Evolutionary conservation across 176 grass and related monocot genomes (phyloP).

Genomic region (Juncus inflexus): DNA sequence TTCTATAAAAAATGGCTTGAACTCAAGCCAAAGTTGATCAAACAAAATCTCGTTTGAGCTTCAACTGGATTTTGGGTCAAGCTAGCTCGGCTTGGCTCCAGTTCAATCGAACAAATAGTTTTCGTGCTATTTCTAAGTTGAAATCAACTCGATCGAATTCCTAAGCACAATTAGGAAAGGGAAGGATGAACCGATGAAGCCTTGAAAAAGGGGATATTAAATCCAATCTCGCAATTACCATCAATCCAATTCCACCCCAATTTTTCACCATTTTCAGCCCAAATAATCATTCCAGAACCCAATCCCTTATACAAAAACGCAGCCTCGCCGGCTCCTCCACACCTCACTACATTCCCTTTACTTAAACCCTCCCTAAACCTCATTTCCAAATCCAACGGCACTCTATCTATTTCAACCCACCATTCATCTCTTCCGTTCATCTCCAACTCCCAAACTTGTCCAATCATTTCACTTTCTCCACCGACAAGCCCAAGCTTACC

Average conservation of each 20-base stretch:
- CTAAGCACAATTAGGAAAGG: neutral
- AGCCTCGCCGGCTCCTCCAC: constrained; percentile 26
- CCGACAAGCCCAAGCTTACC: constrained; percentile 34
- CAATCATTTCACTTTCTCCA: constrained; percentile 12
- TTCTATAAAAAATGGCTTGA: no score
- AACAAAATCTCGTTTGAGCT: no score
- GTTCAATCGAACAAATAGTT: no score
- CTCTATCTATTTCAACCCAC: neutral
- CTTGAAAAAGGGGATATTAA: constrained; percentile 17
- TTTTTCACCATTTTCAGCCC: constrained; percentile 28
- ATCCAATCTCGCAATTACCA: constrained; percentile 14
- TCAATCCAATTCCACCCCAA: constrained; percentile 22
- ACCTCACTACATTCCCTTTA: constrained; percentile 7
- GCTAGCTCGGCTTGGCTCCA: no score
- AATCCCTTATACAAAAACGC: constrained; percentile 41
- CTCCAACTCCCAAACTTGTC: constrained; percentile 35
- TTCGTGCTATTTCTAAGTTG: no score
- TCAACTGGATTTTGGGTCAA: no score
- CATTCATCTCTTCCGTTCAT: constrained; percentile 1
- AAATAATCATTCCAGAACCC: constrained; percentile 37
- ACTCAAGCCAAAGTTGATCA: no score
- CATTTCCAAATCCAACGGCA: constrained; percentile 30
- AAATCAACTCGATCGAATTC: no score
- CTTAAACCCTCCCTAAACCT: constrained; percentile 2
- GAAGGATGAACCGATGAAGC: constrained; percentile 9